Evolutionary conservation across 2,329 filamentous ascomycete genomes (phyloP).

Genomic region (Aspergillaceae sp.): DNA sequence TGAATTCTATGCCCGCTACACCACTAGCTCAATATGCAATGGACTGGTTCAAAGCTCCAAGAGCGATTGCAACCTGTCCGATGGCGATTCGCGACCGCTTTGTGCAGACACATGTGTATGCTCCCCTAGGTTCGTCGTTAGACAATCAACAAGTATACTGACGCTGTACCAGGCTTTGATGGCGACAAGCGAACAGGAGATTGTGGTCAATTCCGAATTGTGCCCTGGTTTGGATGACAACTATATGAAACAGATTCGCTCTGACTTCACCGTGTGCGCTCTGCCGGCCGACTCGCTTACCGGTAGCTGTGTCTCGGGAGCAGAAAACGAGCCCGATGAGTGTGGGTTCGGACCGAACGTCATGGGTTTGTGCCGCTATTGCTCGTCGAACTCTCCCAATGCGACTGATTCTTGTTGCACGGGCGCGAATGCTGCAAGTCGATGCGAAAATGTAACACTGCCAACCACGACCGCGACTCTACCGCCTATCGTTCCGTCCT

Average conservation of each 20-base stretch:
- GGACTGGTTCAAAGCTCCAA: slow-evolving; percentile 86
- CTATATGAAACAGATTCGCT: slow-evolving; percentile 68
- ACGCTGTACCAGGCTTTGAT: slow-evolving; percentile 55
- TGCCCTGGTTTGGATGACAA: slow-evolving; percentile 60
- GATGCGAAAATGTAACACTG: slow-evolving; percentile 68
- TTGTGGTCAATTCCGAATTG: slow-evolving; percentile 63
- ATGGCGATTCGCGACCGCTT: slow-evolving; percentile 60
- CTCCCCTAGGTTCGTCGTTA: background rate
- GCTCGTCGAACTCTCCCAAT: slow-evolving; percentile 72
- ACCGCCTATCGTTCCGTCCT: slow-evolving; percentile 51
- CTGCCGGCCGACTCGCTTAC: slow-evolving; percentile 72
- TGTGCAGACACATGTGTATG: slow-evolving; percentile 84
- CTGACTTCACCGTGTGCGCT: slow-evolving; percentile 86
- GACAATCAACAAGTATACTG: background rate
- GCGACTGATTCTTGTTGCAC: slow-evolving; percentile 94
- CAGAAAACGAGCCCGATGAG: slow-evolving; percentile 71
- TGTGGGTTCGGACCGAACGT: slow-evolving; percentile 72
- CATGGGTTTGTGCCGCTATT: slow-evolving; percentile 77
- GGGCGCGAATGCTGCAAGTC: slow-evolving; percentile 62
- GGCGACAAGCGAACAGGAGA: slow-evolving; percentile 79
- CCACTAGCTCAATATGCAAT: slow-evolving; percentile 86
- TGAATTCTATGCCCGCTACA: slow-evolving; percentile 85
- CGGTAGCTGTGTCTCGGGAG: slow-evolving; percentile 63
- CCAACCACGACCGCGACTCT: slow-evolving; percentile 57
- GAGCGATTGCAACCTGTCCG: slow-evolving; percentile 55